Evolutionary conservation across 805 yeast species (phyloP).

Genomic region (Metschnikowia proteae): DNA sequence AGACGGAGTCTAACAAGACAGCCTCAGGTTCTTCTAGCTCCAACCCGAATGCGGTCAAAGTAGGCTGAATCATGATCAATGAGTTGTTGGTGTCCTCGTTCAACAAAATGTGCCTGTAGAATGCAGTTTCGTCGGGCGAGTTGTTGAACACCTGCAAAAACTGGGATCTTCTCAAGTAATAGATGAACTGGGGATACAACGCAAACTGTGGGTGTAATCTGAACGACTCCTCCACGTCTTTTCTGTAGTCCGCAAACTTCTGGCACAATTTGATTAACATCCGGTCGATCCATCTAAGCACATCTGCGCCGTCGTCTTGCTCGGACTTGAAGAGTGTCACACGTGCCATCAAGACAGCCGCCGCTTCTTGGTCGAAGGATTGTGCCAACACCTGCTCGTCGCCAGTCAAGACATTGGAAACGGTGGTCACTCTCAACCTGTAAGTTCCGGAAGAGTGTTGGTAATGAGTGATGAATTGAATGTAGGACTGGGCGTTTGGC

Average conservation of each 20-base stretch:
- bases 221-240: slow-evolving; percentile 79
- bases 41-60: slow-evolving; percentile 79
- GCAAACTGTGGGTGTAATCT: slow-evolving; percentile 79
- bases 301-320: slow-evolving; percentile 86
- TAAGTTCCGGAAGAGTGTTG: slow-evolving; percentile 93
- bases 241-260: slow-evolving; percentile 88
- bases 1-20: slow-evolving; percentile 87
- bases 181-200: slow-evolving; percentile 92
- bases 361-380: slow-evolving; percentile 98
- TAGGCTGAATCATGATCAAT: slow-evolving; percentile 96
- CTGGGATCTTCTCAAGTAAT: slow-evolving; percentile 93
- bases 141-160: slow-evolving; percentile 94
- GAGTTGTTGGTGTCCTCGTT: slow-evolving; percentile 92
- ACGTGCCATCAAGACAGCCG: slow-evolving; percentile 90
- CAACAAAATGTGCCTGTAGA: slow-evolving; percentile 86
- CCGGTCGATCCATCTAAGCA: slow-evolving; percentile 91
- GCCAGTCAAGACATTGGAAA: slow-evolving; percentile 52
- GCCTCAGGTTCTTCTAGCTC: slow-evolving; percentile 75
- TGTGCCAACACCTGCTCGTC: slow-evolving; percentile 46
- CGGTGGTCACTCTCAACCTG: slow-evolving; percentile 87
- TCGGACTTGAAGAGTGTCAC: slow-evolving; percentile 79
- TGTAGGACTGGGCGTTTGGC: slow-evolving; percentile 47
- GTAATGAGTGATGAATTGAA: slow-evolving; percentile 88
- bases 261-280: slow-evolving; percentile 86
- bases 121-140: slow-evolving; percentile 98